These are phyloP conservation scores for Fusarium fracticaudum DNA, from an alignment of 2,329 filamentous ascomycete genomes.

Conservation along the genomic window DNA sequence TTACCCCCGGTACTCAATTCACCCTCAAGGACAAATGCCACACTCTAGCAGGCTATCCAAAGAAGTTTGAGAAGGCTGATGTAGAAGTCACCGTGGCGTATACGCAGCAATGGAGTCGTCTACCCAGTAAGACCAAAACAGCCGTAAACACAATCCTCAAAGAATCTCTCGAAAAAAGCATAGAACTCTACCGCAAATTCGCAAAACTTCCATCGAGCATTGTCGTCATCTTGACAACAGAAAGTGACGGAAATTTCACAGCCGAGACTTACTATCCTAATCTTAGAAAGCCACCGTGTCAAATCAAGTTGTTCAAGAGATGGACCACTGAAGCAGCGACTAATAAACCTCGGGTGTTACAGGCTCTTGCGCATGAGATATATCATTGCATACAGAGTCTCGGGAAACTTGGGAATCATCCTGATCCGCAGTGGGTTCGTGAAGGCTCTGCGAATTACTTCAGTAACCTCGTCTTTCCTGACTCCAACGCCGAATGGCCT, in stretches of 20 bases:
- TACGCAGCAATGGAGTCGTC: slow-evolving; percentile 7
- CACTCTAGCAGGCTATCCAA: slow-evolving; percentile 9
- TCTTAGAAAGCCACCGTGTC: background rate
- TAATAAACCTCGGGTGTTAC: slow-evolving; percentile 1
- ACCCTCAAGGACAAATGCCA: slow-evolving; percentile 16
- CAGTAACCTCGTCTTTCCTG: slow-evolving; percentile 21
- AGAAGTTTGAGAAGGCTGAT: background rate
- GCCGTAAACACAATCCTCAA: slow-evolving; percentile 10
- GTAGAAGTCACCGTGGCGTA: slow-evolving; percentile 17
- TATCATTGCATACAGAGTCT: slow-evolving; percentile 26
- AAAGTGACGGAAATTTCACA: background rate
- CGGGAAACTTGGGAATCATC: background rate
- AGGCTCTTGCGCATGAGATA: slow-evolving; percentile 19
- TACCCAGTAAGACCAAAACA: background rate
- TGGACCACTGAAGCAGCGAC: slow-evolving; percentile 9
- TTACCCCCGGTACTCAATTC: background rate
- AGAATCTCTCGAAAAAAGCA: background rate
- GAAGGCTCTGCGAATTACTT: slow-evolving; percentile 32
- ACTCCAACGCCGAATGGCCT: slow-evolving; percentile 19
- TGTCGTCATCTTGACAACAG: slow-evolving; percentile 13
- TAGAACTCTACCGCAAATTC: slow-evolving; percentile 11
- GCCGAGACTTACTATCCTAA: slow-evolving; percentile 15
- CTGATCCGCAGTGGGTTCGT: background rate
- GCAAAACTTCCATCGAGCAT: slow-evolving; percentile 2
- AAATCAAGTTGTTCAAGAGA: background rate